Conservation (phyloP, 768 basidiomycete species). For the Lactarius vividus region DNA sequence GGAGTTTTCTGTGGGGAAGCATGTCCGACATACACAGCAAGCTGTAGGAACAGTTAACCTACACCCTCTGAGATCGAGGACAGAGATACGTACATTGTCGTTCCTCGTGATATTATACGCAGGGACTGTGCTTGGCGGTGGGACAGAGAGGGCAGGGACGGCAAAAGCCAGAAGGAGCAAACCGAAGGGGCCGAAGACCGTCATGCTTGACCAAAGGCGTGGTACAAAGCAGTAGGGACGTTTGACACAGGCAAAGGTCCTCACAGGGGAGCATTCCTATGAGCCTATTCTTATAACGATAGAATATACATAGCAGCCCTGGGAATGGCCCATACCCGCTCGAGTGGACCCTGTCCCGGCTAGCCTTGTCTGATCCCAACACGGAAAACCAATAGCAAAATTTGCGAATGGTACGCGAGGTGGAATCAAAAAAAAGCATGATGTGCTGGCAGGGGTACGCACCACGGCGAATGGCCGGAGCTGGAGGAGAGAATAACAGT, state of each 20-base stretch:
- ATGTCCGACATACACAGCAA: slow-evolving; percentile 49
- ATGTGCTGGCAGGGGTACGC: not conserved
- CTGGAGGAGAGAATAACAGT: not conserved
- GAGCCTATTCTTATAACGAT: not conserved
- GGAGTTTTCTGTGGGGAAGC: not conserved
- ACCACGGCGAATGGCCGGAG: not conserved
- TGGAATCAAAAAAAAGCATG: not conserved
- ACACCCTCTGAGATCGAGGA: not conserved
- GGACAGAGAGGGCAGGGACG: not conserved
- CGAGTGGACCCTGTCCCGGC: not conserved
- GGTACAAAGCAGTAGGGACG: not conserved
- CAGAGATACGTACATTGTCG: slow-evolving; percentile 51
- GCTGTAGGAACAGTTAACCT: slow-evolving; percentile 35
- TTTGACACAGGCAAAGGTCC: not conserved
- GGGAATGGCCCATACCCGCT: not conserved
- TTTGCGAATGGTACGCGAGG: not conserved
- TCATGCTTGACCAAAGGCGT: not conserved
- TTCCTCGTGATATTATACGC: slow-evolving; percentile 59
- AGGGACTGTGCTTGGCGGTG: not conserved
- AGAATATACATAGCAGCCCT: not conserved
- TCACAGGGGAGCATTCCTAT: not conserved
- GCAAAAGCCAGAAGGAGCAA: not conserved
- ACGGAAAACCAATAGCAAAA: not conserved
- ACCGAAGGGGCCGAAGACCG: not conserved
- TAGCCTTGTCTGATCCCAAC: not conserved